Base-by-base conservation (phyloP, 148 eudicot species). In the Amaranthus palmeri region DNA sequence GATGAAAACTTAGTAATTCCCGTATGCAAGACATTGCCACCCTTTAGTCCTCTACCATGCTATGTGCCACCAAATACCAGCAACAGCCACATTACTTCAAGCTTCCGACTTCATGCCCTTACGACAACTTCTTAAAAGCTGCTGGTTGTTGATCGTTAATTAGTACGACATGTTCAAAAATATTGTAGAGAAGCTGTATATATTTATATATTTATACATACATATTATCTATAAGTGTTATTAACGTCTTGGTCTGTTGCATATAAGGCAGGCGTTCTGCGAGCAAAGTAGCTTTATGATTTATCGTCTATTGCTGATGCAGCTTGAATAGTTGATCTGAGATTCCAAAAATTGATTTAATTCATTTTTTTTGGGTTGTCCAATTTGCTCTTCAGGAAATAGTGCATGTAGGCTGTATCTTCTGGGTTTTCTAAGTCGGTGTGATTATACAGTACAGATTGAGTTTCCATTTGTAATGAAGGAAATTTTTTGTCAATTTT, bases 61-160 rank as follows among this genome's bases (percentile, higher is more conserved):
- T 70, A 60, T 89, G 88, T 65, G 85, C 78, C 51, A 11, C 84
- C 3, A 89, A 89, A 59, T 79, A 71, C 78, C 83, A 90, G 74
- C 75, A 85, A 15, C 72, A 77, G 59, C 83, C 92, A 3, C 78
- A 84, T 40, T 65, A 79, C 50, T 87, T 83, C 75, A 83, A 73
- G 75, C 78, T 92, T 36, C 97, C 97, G 3, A 77, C 88, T 45
- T 83, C 89, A 70, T 90, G 87, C 74, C 97, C 97, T 45, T 92
- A 81, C 3, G 97, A 89, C 70, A 82, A 86, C 78, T 92, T 92
- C 78, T 79, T 90, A 69, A 90, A 85, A 76, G 96, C 92, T 54
- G 97, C 97, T 41, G 88, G 88, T 58, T 88, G 86, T 72, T 90
- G 78, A 86, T 65, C 10, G 4, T 6, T 41, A 51, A 54, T 17